These are phyloP conservation scores for Geotrichum restrictum DNA, from an alignment of 1,139 yeast species.

Conservation along the genomic window DNA sequence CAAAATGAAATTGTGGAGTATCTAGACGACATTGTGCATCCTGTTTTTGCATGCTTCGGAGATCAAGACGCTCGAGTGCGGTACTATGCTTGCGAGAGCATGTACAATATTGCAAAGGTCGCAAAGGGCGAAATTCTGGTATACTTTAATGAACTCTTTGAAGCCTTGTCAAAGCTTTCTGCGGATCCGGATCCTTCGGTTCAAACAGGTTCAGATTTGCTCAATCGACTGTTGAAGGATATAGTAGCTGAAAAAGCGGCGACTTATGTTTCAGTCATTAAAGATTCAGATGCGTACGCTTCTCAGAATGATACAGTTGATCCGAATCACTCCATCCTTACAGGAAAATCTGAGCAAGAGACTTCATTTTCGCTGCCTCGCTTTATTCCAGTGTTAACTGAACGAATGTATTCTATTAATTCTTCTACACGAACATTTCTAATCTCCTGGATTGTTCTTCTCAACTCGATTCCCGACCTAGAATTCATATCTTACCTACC, in stretches of 20 bases:
- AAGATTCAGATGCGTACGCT: constrained; percentile 42
- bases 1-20: constrained; percentile 65
- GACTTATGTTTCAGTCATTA: constrained; percentile 77
- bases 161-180: constrained; percentile 82
- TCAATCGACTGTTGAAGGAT: constrained; percentile 87
- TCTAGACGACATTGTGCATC: constrained; percentile 81
- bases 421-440: constrained; percentile 89
- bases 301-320: constrained; percentile 13
- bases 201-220: constrained; percentile 90
- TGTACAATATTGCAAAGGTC: constrained; percentile 93
- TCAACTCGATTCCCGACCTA: constrained; percentile 88
- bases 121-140: constrained; percentile 91
- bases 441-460: constrained; percentile 85
- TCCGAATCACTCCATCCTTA: constrained; percentile 24
- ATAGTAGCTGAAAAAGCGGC: constrained; percentile 95
- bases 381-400: constrained; percentile 84
- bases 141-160: constrained; percentile 92
- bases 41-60: constrained; percentile 91
- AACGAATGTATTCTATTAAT: constrained; percentile 85
- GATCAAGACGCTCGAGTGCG: constrained; percentile 96
- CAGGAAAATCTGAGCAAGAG: constrained; percentile 32
- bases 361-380: constrained; percentile 80
- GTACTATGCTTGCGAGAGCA: constrained; percentile 93
- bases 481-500: constrained; percentile 86
- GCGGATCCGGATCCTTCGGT: constrained; percentile 91